These are phyloP conservation scores for Tetrahymena borealis DNA, from an alignment of 73 alveolate species.

Conservation along the genomic window DNA sequence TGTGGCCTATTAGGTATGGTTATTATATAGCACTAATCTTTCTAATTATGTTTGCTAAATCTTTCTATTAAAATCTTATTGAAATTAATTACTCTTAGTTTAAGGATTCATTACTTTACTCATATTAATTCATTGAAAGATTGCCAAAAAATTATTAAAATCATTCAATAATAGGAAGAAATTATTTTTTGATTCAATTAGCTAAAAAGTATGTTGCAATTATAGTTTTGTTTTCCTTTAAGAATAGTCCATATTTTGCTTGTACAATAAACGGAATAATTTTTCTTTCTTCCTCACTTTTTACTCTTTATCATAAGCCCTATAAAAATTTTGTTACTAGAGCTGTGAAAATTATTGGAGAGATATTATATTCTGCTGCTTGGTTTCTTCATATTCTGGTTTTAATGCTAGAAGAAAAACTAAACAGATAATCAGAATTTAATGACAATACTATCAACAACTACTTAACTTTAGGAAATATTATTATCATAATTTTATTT, in stretches of 20 bases:
- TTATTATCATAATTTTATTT: too few species aligned
- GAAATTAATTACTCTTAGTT: not conserved
- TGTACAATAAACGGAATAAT: not conserved
- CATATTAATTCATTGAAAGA: not conserved
- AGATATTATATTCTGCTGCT: not conserved
- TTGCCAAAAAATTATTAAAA: not conserved
- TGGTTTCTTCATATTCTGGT: not conserved
- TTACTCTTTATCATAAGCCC: not conserved
- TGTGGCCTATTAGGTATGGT: not conserved
- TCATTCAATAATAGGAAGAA: not conserved
- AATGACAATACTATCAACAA: not conserved
- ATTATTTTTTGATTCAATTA: not conserved
- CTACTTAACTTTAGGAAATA: not conserved
- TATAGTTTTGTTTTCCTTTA: not conserved
- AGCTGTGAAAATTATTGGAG: not conserved
- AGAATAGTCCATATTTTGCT: not conserved
- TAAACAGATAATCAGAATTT: not conserved
- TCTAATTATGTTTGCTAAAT: not conserved
- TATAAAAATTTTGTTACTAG: not conserved
- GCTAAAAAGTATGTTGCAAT: not conserved
- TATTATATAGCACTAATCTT: not conserved
- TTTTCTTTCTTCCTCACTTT: not conserved
- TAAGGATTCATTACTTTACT: not conserved
- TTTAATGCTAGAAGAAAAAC: not conserved
- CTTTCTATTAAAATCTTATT: not conserved